Evolutionary conservation across 768 basidiomycete species (phyloP).

Genomic region (Kwoniella sp.): DNA sequence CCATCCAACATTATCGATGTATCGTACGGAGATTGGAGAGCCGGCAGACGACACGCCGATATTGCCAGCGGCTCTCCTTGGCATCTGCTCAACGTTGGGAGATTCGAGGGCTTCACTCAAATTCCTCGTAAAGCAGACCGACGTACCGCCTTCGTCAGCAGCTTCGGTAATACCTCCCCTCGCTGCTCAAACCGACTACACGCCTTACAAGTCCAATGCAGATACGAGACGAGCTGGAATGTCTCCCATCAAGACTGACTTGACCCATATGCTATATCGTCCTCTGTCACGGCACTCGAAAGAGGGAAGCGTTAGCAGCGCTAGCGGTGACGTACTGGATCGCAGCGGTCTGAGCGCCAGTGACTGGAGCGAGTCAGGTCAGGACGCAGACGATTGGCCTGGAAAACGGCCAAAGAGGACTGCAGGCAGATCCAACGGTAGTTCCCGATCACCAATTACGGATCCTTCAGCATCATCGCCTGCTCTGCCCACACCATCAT

Average conservation of each 20-base stretch:
- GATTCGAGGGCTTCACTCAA: slow-evolving; percentile 78
- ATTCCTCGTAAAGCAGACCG: slow-evolving; percentile 66
- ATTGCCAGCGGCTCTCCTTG: slow-evolving; percentile 64
- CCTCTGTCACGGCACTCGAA: slow-evolving; percentile 38
- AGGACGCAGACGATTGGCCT: slow-evolving; percentile 15
- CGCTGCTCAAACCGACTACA: slow-evolving; percentile 10
- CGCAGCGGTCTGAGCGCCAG: slow-evolving; percentile 17
- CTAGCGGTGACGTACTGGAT: slow-evolving; percentile 35
- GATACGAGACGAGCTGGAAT: slow-evolving; percentile 16
- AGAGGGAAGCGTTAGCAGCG: slow-evolving; percentile 40
- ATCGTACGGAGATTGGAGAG: slow-evolving; percentile 79
- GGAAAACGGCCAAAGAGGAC: neutral
- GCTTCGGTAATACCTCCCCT: slow-evolving; percentile 62
- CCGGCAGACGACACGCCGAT: slow-evolving; percentile 71
- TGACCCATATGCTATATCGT: slow-evolving; percentile 11
- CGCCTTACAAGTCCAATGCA: slow-evolving; percentile 10
- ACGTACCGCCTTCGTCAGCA: slow-evolving; percentile 55
- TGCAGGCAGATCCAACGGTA: slow-evolving; percentile 15
- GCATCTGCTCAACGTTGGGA: slow-evolving; percentile 66
- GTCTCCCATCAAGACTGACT: slow-evolving; percentile 26
- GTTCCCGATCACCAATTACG: slow-evolving; percentile 27
- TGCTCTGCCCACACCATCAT: slow-evolving; percentile 12
- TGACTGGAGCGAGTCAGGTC: slow-evolving; percentile 29
- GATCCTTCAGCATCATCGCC: slow-evolving; percentile 20
- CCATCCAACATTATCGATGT: slow-evolving; percentile 69